Evolutionary conservation across 2,329 filamentous ascomycete genomes (phyloP).

Genomic region (Scedosporium minutisporum): DNA sequence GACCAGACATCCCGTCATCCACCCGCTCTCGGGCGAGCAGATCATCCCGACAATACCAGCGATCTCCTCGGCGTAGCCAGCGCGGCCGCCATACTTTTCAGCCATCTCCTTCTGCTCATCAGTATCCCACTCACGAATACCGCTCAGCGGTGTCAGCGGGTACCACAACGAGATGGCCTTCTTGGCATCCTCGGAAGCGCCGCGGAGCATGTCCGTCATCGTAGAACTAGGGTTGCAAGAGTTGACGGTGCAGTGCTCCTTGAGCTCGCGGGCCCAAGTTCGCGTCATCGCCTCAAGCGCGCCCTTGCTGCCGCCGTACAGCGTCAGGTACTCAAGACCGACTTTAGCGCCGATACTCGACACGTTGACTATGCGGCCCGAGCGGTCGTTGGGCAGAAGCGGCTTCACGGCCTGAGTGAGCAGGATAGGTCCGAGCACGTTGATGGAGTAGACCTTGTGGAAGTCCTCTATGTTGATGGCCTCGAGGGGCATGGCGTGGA

Average conservation of each 20-base stretch:
- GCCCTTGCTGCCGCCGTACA: constrained; percentile 54
- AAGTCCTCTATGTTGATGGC: constrained; percentile 40
- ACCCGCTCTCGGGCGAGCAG: constrained; percentile 54
- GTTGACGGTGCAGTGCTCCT: constrained; percentile 47
- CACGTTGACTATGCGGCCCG: constrained; percentile 48
- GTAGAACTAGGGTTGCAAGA: constrained; percentile 41
- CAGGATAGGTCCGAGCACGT: constrained; percentile 47
- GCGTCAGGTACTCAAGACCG: constrained; percentile 42
- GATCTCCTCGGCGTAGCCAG: constrained; percentile 55
- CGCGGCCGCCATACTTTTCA: constrained; percentile 37
- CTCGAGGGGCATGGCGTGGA: constrained; percentile 34
- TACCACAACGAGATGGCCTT: constrained; percentile 27
- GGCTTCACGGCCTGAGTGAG: constrained; percentile 44
- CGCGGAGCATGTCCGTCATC: constrained; percentile 32
- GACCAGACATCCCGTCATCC: constrained; percentile 63
- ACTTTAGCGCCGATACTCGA: constrained; percentile 42
- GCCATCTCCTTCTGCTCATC: constrained; percentile 29
- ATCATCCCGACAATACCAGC: constrained; percentile 64
- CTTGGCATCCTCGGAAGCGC: constrained; percentile 40
- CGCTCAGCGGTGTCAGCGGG: constrained; percentile 38
- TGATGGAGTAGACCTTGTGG: constrained; percentile 44
- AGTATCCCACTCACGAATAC: constrained; percentile 18
- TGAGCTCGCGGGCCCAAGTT: constrained; percentile 50
- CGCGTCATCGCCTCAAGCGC: constrained; percentile 55
- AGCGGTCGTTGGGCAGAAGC: constrained; percentile 45